Evolutionary conservation across 345 rosid genomes (phyloP), one percentile per base, ranked within the genome.

Genomic region (Jatropha curcas): DNA sequence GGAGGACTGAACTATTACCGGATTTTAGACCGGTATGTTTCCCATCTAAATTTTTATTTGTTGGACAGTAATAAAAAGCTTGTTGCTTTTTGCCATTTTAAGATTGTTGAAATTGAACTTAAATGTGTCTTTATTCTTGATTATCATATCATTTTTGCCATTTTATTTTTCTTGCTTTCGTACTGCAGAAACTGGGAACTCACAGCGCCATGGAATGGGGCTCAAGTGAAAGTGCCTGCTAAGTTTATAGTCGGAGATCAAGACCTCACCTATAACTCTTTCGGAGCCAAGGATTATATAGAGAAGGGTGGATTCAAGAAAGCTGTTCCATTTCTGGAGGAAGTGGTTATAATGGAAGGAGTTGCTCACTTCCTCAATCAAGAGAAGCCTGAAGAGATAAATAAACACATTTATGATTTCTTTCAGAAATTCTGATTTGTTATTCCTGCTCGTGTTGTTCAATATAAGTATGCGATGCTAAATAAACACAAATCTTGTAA

Each of bases 271-370:
- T 82, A 82, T 25, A 71, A 73, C 39, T 27, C 68, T 37, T 22
- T 67, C 0, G 71, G 73, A 5, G 19, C 53, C 46, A 82, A 79
- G 70, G 80, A 79, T 16, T 76, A 60, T 27, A 71, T 84, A 19
- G 71, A 71, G 70, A 61, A 68, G 27, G 85, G 83, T 7, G 78
- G 76, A 19, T 45, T 79, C 51, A 72, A 82, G 71, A 75, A 60
- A 63, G 55, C 7, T 14, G 80, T 78, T 1, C 83, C 81, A 12
- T 28, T 68, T 4, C 31, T 84, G 58, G 39, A 81, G 35, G 82
- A 76, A 43, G 76, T 79, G 1, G 81, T 81, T 65, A 70, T 84
- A 17, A 73, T 81, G 80, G 79, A 81, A 76, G 87, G 82, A 7
- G 85, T 70, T 20, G 79, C 74, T n/a, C 87, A 81, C 51, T 84